Conservation (phyloP, 176 grass and related monocot species). For the Oryza longistaminata region DNA sequence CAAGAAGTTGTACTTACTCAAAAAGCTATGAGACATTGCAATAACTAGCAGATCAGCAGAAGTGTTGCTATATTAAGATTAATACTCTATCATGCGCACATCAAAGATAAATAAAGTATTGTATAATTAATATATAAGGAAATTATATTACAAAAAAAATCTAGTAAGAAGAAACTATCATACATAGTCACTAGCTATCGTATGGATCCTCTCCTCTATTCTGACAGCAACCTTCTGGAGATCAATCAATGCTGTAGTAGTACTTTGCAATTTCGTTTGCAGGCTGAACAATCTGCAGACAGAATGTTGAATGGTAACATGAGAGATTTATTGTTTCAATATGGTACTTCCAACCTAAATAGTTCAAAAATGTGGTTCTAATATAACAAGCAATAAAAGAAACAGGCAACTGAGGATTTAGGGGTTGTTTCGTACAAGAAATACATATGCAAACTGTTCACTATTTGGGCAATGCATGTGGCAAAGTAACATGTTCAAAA, state of each 20-base stretch:
- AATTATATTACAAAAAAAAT: background rate
- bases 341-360: background rate
- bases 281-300: background rate
- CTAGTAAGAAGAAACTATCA: background rate
- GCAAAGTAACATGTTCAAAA: background rate
- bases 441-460: background rate
- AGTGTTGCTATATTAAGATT: background rate
- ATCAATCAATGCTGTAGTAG: background rate
- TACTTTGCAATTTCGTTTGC: background rate
- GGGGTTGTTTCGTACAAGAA: background rate
- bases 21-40: background rate
- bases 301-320: background rate
- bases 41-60: background rate
- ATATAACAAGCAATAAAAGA: background rate
- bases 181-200: background rate
- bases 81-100: background rate
- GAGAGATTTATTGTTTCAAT: background rate
- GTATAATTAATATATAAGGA: background rate
- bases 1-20: background rate
- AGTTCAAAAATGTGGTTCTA: background rate
- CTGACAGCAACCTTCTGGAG: constrained; percentile 10
- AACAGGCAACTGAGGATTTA: background rate
- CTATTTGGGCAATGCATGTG: background rate
- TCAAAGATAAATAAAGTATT: background rate
- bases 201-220: background rate